Conservation (phyloP, 257 asterid genomes). For the Penstemon eatonii region DNA sequence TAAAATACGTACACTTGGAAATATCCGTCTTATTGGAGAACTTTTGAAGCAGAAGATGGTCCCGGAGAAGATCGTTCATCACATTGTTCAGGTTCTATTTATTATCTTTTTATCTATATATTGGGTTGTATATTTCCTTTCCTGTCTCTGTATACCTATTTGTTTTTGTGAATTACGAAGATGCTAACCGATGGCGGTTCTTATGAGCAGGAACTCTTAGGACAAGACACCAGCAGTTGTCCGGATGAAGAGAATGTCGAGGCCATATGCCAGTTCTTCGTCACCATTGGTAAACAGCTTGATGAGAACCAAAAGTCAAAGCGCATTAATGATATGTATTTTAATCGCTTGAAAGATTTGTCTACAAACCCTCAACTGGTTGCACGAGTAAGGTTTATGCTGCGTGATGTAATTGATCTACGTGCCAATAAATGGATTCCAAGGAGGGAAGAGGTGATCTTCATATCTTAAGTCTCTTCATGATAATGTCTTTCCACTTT, state of each 20-base stretch:
- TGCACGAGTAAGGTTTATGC: conserved; percentile 78
- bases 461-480: neutral
- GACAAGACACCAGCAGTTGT: conserved; percentile 28
- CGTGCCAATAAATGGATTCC: conserved; percentile 89
- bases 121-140: neutral
- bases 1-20: conserved; percentile 91
- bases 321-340: conserved; percentile 70
- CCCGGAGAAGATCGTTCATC: conserved; percentile 91
- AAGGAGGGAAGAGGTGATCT: conserved; percentile 83
- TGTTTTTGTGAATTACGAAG: neutral
- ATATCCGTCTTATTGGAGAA: conserved; percentile 92
- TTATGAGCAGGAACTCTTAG: conserved; percentile 65
- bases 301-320: conserved; percentile 77
- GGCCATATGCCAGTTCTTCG: conserved; percentile 94
- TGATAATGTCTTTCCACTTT: neutral
- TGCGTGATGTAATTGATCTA: conserved; percentile 80
- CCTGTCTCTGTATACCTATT: neutral
- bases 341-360: conserved; percentile 68
- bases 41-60: conserved; percentile 97
- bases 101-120: neutral
- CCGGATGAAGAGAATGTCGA: conserved; percentile 30
- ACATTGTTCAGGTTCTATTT: conserved; percentile 78
- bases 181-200: conserved; percentile 1
- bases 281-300: conserved; percentile 90
- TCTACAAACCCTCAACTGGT: conserved; percentile 72